Evolutionary conservation across 2,329 filamentous ascomycete species (phyloP), one percentile per base, ranked within the genome.

Genomic region (Hypoxylon sp.): DNA sequence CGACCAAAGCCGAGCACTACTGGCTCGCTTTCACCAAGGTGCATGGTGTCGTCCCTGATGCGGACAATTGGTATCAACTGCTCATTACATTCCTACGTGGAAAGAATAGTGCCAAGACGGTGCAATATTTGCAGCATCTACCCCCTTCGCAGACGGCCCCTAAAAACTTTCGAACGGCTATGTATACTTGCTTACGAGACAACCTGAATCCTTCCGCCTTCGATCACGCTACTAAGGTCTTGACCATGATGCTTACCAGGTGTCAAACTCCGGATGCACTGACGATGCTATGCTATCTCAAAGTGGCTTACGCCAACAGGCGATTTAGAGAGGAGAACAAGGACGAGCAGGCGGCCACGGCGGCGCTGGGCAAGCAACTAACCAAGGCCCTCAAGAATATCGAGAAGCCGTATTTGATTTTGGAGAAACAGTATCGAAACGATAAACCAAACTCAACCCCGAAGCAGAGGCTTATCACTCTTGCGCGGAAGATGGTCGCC

Each of bases 121-220:
- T 86, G 11, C 76, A 83, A 11, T 71, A 89, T n/a, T 71, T 97
- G 17, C 71, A 76, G 20, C 70, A 78, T 15, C 82, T 88, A 68
- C 84, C 83, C 2, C 67, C 69, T 18, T 68, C 75, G 5, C 65
- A 78, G 59, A 70, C 83, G 33, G 74, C 71, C 53, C 66, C 70
- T 27, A 83, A 82, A 55, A 86, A 85, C 8, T 91, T 92, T 75
- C 83, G 85, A 49, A 83, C 91, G 42, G 91, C 89, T 50, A 86
- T 97, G 78, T 82, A 83, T 62, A 81, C 86, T 4, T 97, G 92
- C 73, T 77, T 85, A 20, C 84, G 88, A 54, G 92, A 97, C 77
- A 88, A 87, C 69, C 86, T 87, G 52, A 97, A 96, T 72, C 79
- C 73, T n/a, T 83, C 88, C 48, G 83, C 85, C 18, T 83, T 96